Evolutionary conservation across 2,329 filamentous ascomycete species (phyloP).

Genomic region (Colletotrichum trifolii): DNA sequence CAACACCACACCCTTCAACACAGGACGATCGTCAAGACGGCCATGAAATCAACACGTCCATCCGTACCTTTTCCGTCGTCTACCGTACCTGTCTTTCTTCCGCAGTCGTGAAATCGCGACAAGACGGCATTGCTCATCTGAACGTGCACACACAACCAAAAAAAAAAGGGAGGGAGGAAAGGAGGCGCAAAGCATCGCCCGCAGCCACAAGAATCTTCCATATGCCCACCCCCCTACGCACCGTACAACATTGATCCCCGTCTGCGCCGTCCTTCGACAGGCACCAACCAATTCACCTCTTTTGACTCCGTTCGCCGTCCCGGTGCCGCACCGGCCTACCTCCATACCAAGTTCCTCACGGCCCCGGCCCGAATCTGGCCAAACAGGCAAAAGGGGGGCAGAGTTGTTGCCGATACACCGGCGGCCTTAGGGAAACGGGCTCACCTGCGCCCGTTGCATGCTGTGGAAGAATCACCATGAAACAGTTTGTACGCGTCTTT

Average conservation of each 20-base stretch:
- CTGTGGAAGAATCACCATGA: not conserved
- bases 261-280: not conserved
- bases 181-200: no score
- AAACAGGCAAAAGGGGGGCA: not conserved
- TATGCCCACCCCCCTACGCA: no score
- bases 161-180: no score
- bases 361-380: slow-evolving; percentile 4
- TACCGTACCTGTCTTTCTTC: not conserved
- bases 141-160: no score
- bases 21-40: not conserved
- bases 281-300: not conserved
- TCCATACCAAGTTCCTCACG: not conserved
- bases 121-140: not conserved
- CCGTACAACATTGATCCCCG: not conserved
- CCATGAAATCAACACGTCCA: not conserved
- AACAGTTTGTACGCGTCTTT: slow-evolving; percentile 14
- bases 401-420: not conserved
- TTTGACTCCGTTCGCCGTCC: not conserved
- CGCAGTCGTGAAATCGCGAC: not conserved
- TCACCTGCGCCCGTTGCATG: not conserved
- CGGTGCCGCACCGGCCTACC: not conserved
- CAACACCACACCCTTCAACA: not conserved
- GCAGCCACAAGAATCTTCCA: no score
- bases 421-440: not conserved
- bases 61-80: not conserved